Percentiles rank a stretch among this genome's conserved stretches.
Conservation (phyloP, 352 stramenopile species). For the Globisporangium megalacanthum region DNA sequence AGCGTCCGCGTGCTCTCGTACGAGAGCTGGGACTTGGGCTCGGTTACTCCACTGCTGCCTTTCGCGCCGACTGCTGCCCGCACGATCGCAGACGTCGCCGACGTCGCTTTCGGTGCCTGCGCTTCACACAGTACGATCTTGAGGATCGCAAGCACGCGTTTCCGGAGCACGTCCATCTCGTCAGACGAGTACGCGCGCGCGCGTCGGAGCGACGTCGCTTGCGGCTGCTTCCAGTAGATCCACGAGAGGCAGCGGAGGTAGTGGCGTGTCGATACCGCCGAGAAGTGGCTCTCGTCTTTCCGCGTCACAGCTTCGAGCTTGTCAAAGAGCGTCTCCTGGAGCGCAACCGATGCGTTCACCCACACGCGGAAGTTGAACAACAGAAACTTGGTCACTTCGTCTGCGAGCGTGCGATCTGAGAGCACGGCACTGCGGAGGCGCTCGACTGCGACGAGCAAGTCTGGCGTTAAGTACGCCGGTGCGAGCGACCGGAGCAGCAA, state of each 20-base stretch:
- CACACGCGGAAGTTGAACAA: slow-evolving; percentile 86
- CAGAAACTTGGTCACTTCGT: slow-evolving; percentile 81
- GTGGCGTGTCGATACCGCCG: slow-evolving; percentile 68
- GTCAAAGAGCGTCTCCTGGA: slow-evolving; percentile 72
- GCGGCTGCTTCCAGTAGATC: slow-evolving; percentile 67
- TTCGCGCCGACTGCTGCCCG: slow-evolving; percentile 33
- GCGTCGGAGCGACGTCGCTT: slow-evolving; percentile 43
- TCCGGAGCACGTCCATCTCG: slow-evolving; percentile 61
- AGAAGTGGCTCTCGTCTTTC: slow-evolving; percentile 65
- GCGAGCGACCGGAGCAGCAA: slow-evolving; percentile 65
- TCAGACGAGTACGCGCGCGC: slow-evolving; percentile 36
- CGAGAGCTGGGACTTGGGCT: slow-evolving; percentile 69
- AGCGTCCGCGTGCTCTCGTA: slow-evolving; percentile 78
- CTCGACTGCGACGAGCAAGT: slow-evolving; percentile 70
- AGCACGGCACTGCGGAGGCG: slow-evolving; percentile 66
- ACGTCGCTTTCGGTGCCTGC: slow-evolving; percentile 29
- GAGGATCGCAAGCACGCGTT: slow-evolving; percentile 69
- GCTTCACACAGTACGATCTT: slow-evolving; percentile 77
- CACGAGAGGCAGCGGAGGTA: slow-evolving; percentile 80
- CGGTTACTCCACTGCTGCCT: slow-evolving; percentile 20
- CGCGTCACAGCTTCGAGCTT: slow-evolving; percentile 76
- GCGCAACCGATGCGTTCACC: slow-evolving; percentile 65
- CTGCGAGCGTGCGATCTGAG: slow-evolving; percentile 67
- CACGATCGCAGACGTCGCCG: slow-evolving; percentile 44
- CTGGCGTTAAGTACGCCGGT: slow-evolving; percentile 54